phyloP scores from a whole-genome alignment of 495 filamentous ascomycete genomes.

The Daldinia decipiens region DNA sequence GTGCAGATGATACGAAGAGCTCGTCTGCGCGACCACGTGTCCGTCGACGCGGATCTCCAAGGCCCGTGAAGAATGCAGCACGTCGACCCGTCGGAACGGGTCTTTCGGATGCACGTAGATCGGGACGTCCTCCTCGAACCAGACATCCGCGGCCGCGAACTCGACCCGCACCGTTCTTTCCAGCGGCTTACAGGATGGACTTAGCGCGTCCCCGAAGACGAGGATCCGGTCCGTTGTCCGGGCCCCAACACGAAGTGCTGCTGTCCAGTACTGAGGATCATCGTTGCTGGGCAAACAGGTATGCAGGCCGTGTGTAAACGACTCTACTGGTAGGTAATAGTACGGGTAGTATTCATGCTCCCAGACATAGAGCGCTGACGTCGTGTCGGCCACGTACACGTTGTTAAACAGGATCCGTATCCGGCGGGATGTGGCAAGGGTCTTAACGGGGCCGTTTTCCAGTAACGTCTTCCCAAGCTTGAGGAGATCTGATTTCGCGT shows the following conservation, averaged over 20 bases:
- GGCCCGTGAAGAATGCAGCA: slow-evolving; percentile 20
- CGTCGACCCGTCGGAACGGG: slow-evolving; percentile 27
- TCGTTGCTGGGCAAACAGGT: not conserved
- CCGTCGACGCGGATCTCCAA: slow-evolving; percentile 22
- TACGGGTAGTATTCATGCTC: slow-evolving; percentile 49
- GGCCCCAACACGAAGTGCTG: not conserved
- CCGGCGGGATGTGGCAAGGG: slow-evolving; percentile 47
- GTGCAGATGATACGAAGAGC: slow-evolving; percentile 53
- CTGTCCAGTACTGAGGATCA: not conserved
- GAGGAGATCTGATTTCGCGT: slow-evolving; percentile 26
- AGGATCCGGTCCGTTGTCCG: slow-evolving; percentile 31
- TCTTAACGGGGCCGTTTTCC: slow-evolving; percentile 47
- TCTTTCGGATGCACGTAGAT: slow-evolving; percentile 60
- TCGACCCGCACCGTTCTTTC: slow-evolving; percentile 35
- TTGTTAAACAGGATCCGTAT: slow-evolving; percentile 48
- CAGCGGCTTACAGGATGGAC: not conserved
- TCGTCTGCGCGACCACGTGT: slow-evolving; percentile 54
- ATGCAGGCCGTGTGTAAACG: slow-evolving; percentile 1
- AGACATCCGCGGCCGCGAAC: slow-evolving; percentile 55
- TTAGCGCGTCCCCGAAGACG: slow-evolving; percentile 20
- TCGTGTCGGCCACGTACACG: slow-evolving; percentile 50
- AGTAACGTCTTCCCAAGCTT: slow-evolving; percentile 43
- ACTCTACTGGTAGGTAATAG: slow-evolving; percentile 40
- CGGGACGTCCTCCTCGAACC: slow-evolving; percentile 68
- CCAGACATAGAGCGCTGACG: slow-evolving; percentile 49